A percentile compares a stretch with the other conserved stretches of the same genome.
phyloP scores from a whole-genome alignment of 306 rosid species.

The Ormosia semicastrata region DNA sequence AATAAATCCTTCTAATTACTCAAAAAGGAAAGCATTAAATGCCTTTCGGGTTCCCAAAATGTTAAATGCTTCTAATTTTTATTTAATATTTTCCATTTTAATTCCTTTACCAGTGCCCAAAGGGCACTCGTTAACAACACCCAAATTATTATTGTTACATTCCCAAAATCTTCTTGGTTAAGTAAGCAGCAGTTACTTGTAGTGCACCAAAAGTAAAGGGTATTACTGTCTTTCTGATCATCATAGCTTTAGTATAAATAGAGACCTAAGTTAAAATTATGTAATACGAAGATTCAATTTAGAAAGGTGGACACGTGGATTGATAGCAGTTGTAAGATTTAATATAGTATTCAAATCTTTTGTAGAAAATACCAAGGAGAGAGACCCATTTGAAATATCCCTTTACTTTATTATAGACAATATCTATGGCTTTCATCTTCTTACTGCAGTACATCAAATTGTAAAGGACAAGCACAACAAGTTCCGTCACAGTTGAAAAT shows the following conservation, averaged over 20 bases:
- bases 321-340: neutral
- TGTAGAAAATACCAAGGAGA: neutral
- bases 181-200: neutral
- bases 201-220: neutral
- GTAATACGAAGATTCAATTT: neutral
- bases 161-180: neutral
- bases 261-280: neutral
- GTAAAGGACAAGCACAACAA: neutral
- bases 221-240: neutral
- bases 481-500: neutral
- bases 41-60: neutral
- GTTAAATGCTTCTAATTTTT: neutral
- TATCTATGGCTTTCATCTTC: neutral
- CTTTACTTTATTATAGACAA: neutral
- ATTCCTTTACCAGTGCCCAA: neutral
- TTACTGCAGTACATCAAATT: neutral
- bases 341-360: neutral
- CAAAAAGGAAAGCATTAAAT: neutral
- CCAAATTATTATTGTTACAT: neutral
- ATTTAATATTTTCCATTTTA: neutral
- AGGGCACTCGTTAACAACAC: neutral
- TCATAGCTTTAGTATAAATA: neutral
- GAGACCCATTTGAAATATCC: neutral
- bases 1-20: neutral
- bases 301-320: neutral